These are phyloP conservation scores for Alternaria alternata DNA, from an alignment of 2,329 filamentous ascomycete genomes.

Conservation along the genomic window DNA sequence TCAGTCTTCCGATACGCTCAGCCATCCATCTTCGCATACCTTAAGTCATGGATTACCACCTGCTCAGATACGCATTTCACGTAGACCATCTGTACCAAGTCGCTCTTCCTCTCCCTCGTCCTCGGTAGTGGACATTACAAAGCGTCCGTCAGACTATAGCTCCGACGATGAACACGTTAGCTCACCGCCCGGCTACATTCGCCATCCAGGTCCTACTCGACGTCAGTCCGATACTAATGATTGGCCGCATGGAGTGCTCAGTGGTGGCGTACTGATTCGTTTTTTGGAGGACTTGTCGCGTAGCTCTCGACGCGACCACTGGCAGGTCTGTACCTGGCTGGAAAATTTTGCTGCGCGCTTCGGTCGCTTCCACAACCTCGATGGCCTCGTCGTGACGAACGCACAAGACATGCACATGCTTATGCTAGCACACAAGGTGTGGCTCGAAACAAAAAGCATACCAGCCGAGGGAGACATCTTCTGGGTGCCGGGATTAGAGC, in stretches of 20 bases:
- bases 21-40: not conserved
- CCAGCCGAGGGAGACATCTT: not conserved
- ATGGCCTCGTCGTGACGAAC: constrained; percentile 18
- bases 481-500: constrained; percentile 19
- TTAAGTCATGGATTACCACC: not conserved
- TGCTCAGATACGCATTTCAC: not conserved
- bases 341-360: constrained; percentile 19
- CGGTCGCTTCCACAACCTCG: constrained; percentile 13
- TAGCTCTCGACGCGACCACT: not conserved
- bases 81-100: not conserved
- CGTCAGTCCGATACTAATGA: not conserved
- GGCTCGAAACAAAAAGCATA: not conserved
- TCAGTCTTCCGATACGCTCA: not conserved
- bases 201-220: not conserved
- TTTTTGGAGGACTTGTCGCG: constrained; percentile 17
- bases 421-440: constrained; percentile 13
- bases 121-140: not conserved
- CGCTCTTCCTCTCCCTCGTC: not conserved
- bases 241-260: constrained; percentile 16
- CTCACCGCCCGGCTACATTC: not conserved
- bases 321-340: constrained; percentile 12
- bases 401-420: constrained; percentile 6
- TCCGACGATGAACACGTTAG: not conserved
- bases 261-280: not conserved
- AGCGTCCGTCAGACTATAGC: not conserved